Evolutionary conservation across 2,329 filamentous ascomycete genomes (phyloP).

Genomic region (Xenosphaeropsis pyriputrescens): DNA sequence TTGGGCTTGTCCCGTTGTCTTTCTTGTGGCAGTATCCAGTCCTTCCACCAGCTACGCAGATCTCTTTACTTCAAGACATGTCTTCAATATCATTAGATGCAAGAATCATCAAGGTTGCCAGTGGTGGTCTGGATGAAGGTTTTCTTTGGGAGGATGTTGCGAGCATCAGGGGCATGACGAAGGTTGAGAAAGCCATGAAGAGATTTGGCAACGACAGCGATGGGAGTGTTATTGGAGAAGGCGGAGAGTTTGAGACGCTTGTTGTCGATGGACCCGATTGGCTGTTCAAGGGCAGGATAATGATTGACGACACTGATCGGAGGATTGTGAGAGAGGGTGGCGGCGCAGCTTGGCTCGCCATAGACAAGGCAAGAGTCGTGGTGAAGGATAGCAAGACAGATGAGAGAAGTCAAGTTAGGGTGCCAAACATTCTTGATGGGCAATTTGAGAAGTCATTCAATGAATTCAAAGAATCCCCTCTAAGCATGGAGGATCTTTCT

Average conservation of each 20-base stretch:
- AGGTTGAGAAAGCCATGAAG: constrained; percentile 37
- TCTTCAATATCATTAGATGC: constrained; percentile 62
- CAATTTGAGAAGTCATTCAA: constrained; percentile 29
- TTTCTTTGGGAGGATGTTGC: constrained; percentile 75
- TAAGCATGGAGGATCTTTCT: constrained; percentile 1
- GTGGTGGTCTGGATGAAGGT: constrained; percentile 67
- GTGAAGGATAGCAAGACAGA: constrained; percentile 15
- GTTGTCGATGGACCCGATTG: constrained; percentile 63
- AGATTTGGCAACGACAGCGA: constrained; percentile 51
- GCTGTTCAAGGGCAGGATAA: constrained; percentile 60
- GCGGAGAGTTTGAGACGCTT: constrained; percentile 91
- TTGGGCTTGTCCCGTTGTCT: constrained; percentile 71
- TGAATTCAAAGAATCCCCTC: not conserved
- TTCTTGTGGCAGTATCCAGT: constrained; percentile 87
- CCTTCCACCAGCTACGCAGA: constrained; percentile 36
- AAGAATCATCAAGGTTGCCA: constrained; percentile 90
- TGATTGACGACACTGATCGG: constrained; percentile 37
- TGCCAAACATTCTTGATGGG: constrained; percentile 52
- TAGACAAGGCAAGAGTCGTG: constrained; percentile 35
- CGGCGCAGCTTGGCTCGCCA: constrained; percentile 58
- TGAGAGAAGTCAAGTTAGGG: constrained; percentile 15
- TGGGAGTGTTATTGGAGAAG: constrained; percentile 75
- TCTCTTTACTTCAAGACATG: constrained; percentile 68
- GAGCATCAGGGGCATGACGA: constrained; percentile 29
- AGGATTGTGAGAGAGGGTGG: constrained; percentile 52